A percentile compares a stretch with the other conserved stretches of the same genome.
phyloP scores from a whole-genome alignment of 352 stramenopile species.

The Phytophthora fragariaefolia region DNA sequence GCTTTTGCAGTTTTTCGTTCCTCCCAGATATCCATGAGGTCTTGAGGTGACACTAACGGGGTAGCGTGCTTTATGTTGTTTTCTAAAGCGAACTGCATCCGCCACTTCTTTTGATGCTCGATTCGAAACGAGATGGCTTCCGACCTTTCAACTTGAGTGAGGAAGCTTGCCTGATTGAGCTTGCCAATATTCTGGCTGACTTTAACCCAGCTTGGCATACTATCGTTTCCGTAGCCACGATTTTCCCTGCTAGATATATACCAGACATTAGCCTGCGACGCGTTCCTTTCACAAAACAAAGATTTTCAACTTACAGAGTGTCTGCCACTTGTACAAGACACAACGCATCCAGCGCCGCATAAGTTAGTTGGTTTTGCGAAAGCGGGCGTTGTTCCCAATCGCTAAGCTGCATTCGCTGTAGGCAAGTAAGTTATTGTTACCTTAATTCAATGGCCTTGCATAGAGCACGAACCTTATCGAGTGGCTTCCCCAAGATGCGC shows the following conservation, averaged over 20 bases:
- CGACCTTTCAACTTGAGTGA: slow-evolving; percentile 10
- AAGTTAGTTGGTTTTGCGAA: slow-evolving; percentile 28
- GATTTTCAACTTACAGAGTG: slow-evolving; percentile 18
- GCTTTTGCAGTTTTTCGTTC: slow-evolving; percentile 7
- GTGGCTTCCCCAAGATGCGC: slow-evolving; percentile 56
- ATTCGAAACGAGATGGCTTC: slow-evolving; percentile 8
- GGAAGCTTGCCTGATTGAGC: not conserved
- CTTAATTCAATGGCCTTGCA: too few relatives aligned
- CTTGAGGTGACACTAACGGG: slow-evolving; percentile 34
- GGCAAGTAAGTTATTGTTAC: too few relatives aligned
- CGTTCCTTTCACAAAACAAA: too few relatives aligned
- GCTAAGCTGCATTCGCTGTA: slow-evolving; percentile 43
- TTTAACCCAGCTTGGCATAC: slow-evolving; percentile 10
- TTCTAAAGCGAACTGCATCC: slow-evolving; percentile 12
- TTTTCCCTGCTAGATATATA: slow-evolving; percentile 10
- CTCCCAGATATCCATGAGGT: slow-evolving; percentile 44
- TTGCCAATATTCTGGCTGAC: slow-evolving; percentile 7
- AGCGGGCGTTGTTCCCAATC: slow-evolving; percentile 43
- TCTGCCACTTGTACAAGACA: slow-evolving; percentile 36
- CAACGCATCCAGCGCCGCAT: slow-evolving; percentile 38
- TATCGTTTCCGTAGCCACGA: not conserved
- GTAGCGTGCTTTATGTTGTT: slow-evolving; percentile 1
- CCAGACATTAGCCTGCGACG: too few relatives aligned
- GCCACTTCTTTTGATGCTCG: slow-evolving; percentile 28
- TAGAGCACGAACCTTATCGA: slow-evolving; percentile 65